Base-by-base conservation (phyloP, 768 basidiomycete genomes). In the Tremella mesenterica region DNA sequence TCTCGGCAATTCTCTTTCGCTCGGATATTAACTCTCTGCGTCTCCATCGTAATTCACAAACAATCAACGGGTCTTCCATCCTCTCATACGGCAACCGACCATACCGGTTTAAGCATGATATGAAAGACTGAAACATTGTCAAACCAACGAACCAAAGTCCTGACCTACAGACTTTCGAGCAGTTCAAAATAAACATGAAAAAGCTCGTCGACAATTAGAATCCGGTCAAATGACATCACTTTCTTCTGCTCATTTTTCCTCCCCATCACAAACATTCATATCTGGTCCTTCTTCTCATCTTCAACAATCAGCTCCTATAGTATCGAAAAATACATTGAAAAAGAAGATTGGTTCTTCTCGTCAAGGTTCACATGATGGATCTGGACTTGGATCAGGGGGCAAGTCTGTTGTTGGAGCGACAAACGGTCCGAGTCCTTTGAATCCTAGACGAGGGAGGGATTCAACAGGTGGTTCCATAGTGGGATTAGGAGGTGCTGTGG, bases 121-220 rank as follows among this genome's bases (percentile, higher is more conserved):
- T n/a, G n/a, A n/a, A n/a, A n/a, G n/a, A n/a, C n/a, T n/a, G n/a
- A n/a, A n/a, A n/a, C n/a, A n/a, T n/a, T n/a, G n/a, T n/a, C n/a
- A n/a, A n/a, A n/a, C n/a, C n/a, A n/a, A n/a, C n/a, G n/a, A n/a
- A n/a, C n/a, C n/a, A n/a, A n/a, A n/a, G n/a, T n/a, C n/a, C n/a
- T n/a, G n/a, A n/a, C n/a, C n/a, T n/a, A n/a, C 44, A 70, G 69
- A 99, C 72, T 99, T 99, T 77, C 84, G 92, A 16, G 76, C 81
- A 0, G 83, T 95, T 1, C 95, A 99, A 73, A 78, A 80, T 29
- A 85, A 83, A 62, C 92, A 97, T 68, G 92, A 97, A 75, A 92
- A 91, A 69, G 82, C 90, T 3, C 81, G 91, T 26, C 78, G 92
- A 31, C 84, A 82, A 59, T 75, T 85, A 6, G 85, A 89, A 51